Evolutionary conservation across 75 land plant species (phyloP), one percentile per base, ranked within the genome.

Genomic region (Ceratopteris richardii): DNA sequence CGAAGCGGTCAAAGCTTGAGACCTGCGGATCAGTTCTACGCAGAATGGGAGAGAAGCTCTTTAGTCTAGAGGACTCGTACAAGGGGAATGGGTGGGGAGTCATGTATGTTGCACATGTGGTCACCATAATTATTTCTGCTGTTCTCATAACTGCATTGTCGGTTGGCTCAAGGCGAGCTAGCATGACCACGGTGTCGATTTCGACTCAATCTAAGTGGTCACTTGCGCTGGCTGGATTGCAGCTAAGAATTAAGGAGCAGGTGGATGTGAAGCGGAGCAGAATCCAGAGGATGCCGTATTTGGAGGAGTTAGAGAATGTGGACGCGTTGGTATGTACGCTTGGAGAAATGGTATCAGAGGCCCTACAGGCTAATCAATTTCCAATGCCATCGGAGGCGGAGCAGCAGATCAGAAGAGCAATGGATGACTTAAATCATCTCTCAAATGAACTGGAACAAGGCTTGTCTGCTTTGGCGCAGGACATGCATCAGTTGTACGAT

Each of bases 291-390:
- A 20, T 46, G 48, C 21, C 48, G 4, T 46, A 46, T 14, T 20
- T 46, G 48, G 48, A 46, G 48, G 48, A 46, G 48, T 3, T 46
- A 5, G 48, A 46, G 48, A 17, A 46, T 5, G 14, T 46, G 21
- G 48, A 46, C 21, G 14, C 12, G 14, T n/a, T 20, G 21, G 2
- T 46, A 2, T 2, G 1, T n/a, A 5, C 12, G 14, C 17, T 46
- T 2, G 17, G 4, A n/a, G 12, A 20, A 14, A 17, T 4, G 4
- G 17, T 46, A 2, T 7, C 21, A 3, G 12, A 20, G 4, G 48
- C 48, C 14, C 48, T 46, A 4, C 4, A 17, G 17, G n/a, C 2
- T 17, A 4, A 14, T 46, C 48, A 5, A 20, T 46, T 46, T 20
- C 48, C 48, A 4, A 4, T 46, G 5, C 14, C 14, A 3, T 4